A percentile compares a stretch with the other conserved stretches of the same genome.
Conservation (phyloP, 768 basidiomycete species). For the Termitomyces titanicus region DNA sequence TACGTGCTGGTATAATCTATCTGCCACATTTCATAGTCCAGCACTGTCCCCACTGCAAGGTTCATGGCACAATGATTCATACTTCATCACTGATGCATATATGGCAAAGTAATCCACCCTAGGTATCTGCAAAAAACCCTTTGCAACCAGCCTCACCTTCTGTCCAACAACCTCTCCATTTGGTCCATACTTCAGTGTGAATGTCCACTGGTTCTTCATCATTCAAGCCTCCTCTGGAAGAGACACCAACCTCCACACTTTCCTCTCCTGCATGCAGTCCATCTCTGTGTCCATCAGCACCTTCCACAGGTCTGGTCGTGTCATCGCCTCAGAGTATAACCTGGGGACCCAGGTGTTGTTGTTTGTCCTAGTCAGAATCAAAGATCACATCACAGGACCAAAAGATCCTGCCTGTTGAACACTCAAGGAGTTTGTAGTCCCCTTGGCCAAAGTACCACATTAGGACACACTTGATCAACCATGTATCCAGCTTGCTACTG, state of each 20-base stretch:
- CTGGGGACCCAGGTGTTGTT: too few relatives aligned
- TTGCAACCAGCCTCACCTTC: background rate
- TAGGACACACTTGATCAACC: too few relatives aligned
- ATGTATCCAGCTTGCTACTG: too few relatives aligned
- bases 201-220: background rate
- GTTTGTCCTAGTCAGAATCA: too few relatives aligned
- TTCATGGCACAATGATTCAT: background rate
- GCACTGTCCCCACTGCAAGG: background rate
- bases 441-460: conserved; percentile 16
- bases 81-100: conserved; percentile 8
- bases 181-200: too few relatives aligned
- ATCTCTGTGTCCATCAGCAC: conserved; percentile 2
- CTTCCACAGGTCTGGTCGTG: background rate
- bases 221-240: background rate
- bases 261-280: background rate
- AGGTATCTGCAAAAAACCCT: conserved; percentile 8
- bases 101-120: conserved; percentile 25
- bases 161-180: background rate
- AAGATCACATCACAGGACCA: background rate
- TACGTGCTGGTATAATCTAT: background rate
- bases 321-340: background rate
- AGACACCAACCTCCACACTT: conserved; percentile 8
- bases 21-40: background rate
- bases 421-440: conserved; percentile 17
- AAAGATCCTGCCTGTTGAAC: too few relatives aligned